A percentile compares a stretch with the other conserved stretches of the same genome.
Conservation (phyloP, 352 stramenopile species). For the Lagenidium sp. region DNA sequence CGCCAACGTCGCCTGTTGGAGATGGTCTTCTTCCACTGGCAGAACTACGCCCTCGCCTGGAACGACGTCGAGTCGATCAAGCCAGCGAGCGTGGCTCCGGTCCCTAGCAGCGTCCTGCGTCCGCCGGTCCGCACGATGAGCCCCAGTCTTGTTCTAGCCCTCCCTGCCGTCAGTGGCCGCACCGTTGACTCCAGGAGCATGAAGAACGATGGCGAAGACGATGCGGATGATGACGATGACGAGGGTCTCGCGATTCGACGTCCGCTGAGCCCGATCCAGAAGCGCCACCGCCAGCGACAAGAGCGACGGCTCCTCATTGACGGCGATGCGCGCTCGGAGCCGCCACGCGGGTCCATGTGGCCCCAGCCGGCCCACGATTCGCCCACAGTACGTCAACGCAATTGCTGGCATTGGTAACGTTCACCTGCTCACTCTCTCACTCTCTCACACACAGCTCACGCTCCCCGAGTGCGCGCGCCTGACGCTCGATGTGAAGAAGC, state of each 20-base stretch:
- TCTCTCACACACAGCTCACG: conserved; percentile 3
- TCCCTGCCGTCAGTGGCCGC: neutral
- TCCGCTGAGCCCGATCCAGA: conserved; percentile 48
- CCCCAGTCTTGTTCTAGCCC: neutral
- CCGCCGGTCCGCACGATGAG: neutral
- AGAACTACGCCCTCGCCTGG: conserved; percentile 69
- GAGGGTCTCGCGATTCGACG: conserved; percentile 1
- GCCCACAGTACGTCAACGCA: conserved; percentile 5
- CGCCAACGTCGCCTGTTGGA: conserved; percentile 20
- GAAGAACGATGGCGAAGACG: neutral
- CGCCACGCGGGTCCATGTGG: too few species aligned
- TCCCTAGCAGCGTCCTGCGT: neutral
- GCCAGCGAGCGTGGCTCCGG: neutral
- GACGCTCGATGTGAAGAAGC: conserved; percentile 51
- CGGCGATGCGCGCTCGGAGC: neutral
- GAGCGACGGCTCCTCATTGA: neutral
- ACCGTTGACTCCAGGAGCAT: neutral
- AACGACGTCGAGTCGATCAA: conserved; percentile 23
- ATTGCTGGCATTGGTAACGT: neutral
- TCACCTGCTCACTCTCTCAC: neutral
- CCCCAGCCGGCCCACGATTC: too few species aligned
- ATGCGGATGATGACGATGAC: conserved; percentile 11
- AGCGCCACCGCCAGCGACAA: conserved; percentile 29
- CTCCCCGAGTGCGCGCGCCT: conserved; percentile 37
- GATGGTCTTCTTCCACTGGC: conserved; percentile 57